These are phyloP conservation scores for Botrytis elliptica DNA, from an alignment of 2,329 filamentous ascomycete genomes.

Conservation along the genomic window DNA sequence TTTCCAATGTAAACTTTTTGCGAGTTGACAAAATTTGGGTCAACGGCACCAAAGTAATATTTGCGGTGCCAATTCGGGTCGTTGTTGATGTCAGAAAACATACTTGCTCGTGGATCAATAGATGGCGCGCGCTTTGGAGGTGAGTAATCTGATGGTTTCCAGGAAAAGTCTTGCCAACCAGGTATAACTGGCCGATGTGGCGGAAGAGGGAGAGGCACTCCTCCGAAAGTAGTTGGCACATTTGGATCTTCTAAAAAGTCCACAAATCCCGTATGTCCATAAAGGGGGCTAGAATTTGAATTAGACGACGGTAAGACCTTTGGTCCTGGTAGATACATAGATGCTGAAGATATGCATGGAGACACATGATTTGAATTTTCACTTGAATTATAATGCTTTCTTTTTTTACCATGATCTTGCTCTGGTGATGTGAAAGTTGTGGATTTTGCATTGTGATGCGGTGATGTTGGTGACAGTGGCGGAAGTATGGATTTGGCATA, in stretches of 20 bases:
- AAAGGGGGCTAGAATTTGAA: neutral
- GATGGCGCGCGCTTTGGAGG: neutral
- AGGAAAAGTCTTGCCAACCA: conserved; percentile 21
- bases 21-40: neutral
- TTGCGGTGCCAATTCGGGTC: conserved; percentile 16
- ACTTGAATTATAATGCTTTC: neutral
- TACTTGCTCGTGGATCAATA: neutral
- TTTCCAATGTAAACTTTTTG: neutral
- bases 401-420: conserved; percentile 3
- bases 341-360: neutral
- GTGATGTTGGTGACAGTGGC: neutral
- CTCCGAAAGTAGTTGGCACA: conserved; percentile 8
- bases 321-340: neutral
- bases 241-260: conserved; percentile 18
- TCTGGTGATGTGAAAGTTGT: neutral
- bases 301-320: neutral
- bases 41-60: neutral
- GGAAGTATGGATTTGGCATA: conserved; percentile 1
- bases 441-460: neutral
- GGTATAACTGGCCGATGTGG: conserved; percentile 12
- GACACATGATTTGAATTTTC: neutral
- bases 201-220: conserved; percentile 10
- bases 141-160: neutral
- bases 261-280: neutral
- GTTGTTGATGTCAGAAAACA: neutral